Evolutionary conservation across 495 filamentous ascomycete genomes (phyloP).

Genomic region (Pseudoneurospora amorphoporcata): DNA sequence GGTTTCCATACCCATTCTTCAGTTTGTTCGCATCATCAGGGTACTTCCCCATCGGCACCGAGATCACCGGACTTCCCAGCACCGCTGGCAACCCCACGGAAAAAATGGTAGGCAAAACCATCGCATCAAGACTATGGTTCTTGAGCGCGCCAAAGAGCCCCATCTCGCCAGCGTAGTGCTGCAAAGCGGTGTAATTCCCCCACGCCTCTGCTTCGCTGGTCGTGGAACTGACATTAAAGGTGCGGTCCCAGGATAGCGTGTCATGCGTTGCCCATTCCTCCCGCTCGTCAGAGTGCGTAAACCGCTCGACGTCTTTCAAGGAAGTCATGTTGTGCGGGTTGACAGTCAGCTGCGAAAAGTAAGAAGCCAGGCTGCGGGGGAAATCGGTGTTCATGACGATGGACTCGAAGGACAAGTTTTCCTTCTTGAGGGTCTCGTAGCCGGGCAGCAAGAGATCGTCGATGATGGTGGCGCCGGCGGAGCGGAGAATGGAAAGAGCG

Average conservation of each 20-base stretch:
- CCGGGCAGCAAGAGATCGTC: conserved; percentile 7
- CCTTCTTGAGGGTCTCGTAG: background rate
- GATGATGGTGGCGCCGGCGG: conserved; percentile 28
- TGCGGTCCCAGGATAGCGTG: conserved; percentile 26
- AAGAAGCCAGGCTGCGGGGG: conserved; percentile 29
- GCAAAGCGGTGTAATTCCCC: conserved; percentile 6
- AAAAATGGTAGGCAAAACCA: conserved; percentile 30
- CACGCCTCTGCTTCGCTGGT: background rate
- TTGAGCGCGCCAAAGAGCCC: conserved; percentile 25
- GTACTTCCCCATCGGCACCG: conserved; percentile 33
- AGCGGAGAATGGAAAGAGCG: conserved; percentile 19
- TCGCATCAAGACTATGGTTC: conserved; percentile 28
- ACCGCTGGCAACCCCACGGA: conserved; percentile 14
- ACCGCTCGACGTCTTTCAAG: conserved; percentile 21
- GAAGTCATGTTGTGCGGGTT: conserved; percentile 39
- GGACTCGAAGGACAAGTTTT: background rate
- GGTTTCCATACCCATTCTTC: conserved; percentile 5
- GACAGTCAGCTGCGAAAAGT: conserved; percentile 32
- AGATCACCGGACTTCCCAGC: conserved; percentile 31
- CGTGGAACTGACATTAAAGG: conserved; percentile 4
- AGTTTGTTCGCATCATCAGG: conserved; percentile 3
- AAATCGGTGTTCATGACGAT: conserved; percentile 29
- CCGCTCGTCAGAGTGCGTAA: conserved; percentile 15
- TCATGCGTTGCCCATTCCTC: conserved; percentile 24
- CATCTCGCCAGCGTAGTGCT: conserved; percentile 12